Evolutionary conservation across 257 asterid species (phyloP).

Genomic region (Scutellaria minor): DNA sequence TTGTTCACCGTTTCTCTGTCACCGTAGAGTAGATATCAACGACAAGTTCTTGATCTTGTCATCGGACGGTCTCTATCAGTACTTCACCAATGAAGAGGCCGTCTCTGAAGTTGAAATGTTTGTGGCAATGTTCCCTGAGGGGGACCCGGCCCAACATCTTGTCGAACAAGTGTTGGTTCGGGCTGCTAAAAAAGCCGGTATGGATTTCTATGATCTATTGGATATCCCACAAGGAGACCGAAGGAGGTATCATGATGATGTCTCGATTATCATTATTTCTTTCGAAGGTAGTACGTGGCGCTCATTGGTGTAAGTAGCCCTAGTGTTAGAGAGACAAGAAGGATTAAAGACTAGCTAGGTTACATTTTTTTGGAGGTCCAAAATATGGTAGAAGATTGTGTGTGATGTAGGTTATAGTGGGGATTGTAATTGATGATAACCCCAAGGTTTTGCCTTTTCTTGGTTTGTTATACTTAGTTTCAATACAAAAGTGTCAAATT

Average conservation of each 20-base stretch:
- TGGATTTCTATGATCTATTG: slow-evolving; percentile 81
- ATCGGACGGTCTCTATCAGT: slow-evolving; percentile 93
- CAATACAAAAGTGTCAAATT: slow-evolving; percentile 30
- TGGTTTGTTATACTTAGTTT: slow-evolving; percentile 26
- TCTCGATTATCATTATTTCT: slow-evolving; percentile 79
- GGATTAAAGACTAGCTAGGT: no score
- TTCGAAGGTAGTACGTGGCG: slow-evolving; percentile 89
- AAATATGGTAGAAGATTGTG: no score
- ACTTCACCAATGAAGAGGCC: slow-evolving; percentile 91
- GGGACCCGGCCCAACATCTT: slow-evolving; percentile 97
- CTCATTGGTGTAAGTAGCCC: slow-evolving; percentile 51
- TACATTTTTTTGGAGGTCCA: no score
- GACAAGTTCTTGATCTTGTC: slow-evolving; percentile 92
- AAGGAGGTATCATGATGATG: slow-evolving; percentile 87
- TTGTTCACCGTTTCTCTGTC: slow-evolving; percentile 76
- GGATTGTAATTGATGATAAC: slow-evolving; percentile 48
- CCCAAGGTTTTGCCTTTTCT: slow-evolving; percentile 22
- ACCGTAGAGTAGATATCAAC: slow-evolving; percentile 64
- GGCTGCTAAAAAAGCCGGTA: slow-evolving; percentile 96
- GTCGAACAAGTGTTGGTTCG: slow-evolving; percentile 89
- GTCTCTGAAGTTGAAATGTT: slow-evolving; percentile 78
- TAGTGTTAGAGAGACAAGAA: slow-evolving; percentile 1
- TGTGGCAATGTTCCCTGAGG: slow-evolving; percentile 82
- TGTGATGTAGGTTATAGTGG: slow-evolving; percentile 6
- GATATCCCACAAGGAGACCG: slow-evolving; percentile 96